Evolutionary conservation across 495 filamentous ascomycete genomes (phyloP), one percentile per base, ranked within the genome.

Genomic region (Evansstolkia leycettana): DNA sequence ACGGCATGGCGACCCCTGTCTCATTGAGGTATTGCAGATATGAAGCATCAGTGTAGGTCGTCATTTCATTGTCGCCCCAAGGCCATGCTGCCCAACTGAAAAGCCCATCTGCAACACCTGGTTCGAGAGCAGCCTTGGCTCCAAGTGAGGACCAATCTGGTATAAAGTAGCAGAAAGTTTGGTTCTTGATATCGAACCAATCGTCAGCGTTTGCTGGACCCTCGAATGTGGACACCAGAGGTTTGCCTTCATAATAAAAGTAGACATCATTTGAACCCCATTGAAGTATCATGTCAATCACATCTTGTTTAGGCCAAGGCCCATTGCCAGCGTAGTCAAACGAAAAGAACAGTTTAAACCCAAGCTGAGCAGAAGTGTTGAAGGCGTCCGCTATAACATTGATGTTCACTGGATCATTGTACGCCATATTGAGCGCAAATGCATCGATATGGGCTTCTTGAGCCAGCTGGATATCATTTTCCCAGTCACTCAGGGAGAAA

Each of bases 81-180:
- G 81, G 78, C 83, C 83, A 89, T 2, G 80, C 78, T 41, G 75
- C 75, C 81, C 83, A 86, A 24, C 65, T 73, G 39, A 79, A 80
- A 13, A 69, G 62, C 15, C 80, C 79, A 47, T 80, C 71, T 9
- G 80, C 14, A 63, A 45, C 41, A 67, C 54, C 33, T 44, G 35
- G 14, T 9, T 31, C 34, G 3, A 45, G 19, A 7, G 48, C 48
- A 0, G 24, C 16, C 15, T 54, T 42, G 5, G 76, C 64, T 0
- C 72, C 72, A 3, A 77, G 53, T 19, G 66, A 72, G 2, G 75
- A 64, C 73, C 74, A 84, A 33, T 73, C 69, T 0, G 74, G 80
- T 2, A 83, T 60, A 36, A 83, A 72, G 41, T 72, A 78, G 23
- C 56, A 51, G 0, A 50, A 61, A 7, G 64, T 60, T 25, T 57